Conservation (phyloP, 768 basidiomycete species). For the Gloeopeniophorella convolvens region DNA sequence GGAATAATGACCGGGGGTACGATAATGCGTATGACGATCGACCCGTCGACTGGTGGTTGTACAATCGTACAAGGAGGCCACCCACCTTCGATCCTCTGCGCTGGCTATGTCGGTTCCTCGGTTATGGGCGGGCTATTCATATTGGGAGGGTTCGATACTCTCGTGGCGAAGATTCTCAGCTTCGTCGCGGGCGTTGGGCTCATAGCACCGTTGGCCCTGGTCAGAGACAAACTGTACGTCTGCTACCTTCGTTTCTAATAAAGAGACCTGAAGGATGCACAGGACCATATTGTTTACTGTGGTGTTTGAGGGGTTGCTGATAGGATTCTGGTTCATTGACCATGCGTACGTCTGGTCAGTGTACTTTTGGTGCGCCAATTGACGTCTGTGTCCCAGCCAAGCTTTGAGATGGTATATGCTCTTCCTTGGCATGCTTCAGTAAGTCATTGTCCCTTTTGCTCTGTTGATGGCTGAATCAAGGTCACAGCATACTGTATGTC, state of each 20-base stretch:
- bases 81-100: conserved; percentile 62
- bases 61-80: conserved; percentile 74
- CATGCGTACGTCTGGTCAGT: conserved; percentile 58
- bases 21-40: conserved; percentile 74
- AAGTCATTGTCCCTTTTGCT: conserved; percentile 15
- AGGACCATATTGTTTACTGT: conserved; percentile 84
- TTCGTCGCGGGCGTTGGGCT: conserved; percentile 86
- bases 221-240: conserved; percentile 83
- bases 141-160: conserved; percentile 79
- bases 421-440: conserved; percentile 85
- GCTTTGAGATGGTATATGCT: conserved; percentile 81
- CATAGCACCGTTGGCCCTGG: conserved; percentile 77
- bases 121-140: conserved; percentile 79
- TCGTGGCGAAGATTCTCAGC: conserved; percentile 88
- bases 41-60: conserved; percentile 73
- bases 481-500: conserved; percentile 69
- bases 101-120: conserved; percentile 81
- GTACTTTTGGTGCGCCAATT: conserved; percentile 4
- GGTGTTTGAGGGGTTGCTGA: conserved; percentile 75
- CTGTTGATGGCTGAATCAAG: conserved; percentile 9
- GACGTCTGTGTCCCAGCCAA: conserved; percentile 39
- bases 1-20: conserved; percentile 75
- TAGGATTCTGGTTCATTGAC: conserved; percentile 94
- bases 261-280: background rate
- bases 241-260: background rate